phyloP scores from a whole-genome alignment of 768 basidiomycete species.

The Mycena filopes region DNA sequence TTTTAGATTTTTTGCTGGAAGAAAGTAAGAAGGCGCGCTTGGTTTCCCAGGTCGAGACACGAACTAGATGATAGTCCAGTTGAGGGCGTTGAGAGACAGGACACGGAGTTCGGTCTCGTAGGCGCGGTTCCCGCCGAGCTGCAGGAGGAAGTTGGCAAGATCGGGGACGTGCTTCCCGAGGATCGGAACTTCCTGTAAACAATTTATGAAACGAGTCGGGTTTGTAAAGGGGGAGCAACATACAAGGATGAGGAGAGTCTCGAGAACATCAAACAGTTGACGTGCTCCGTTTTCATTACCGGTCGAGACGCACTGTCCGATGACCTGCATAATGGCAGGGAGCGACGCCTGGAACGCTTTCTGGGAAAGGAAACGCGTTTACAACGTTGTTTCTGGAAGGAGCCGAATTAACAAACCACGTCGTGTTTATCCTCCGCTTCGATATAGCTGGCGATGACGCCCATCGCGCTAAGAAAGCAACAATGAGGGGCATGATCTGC shows the following conservation, averaged over 20 bases:
- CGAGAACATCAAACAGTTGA: slow-evolving; percentile 94
- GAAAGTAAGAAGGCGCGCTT: background rate
- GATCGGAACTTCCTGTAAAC: slow-evolving; percentile 87
- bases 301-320: slow-evolving; percentile 83
- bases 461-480: slow-evolving; percentile 69
- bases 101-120: slow-evolving; percentile 86
- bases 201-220: slow-evolving; percentile 22
- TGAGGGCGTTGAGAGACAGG: slow-evolving; percentile 91
- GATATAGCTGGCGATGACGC: slow-evolving; percentile 93
- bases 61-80: slow-evolving; percentile 99
- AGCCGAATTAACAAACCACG: slow-evolving; percentile 66
- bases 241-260: slow-evolving; percentile 93
- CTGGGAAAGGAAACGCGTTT: slow-evolving; percentile 48
- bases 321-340: slow-evolving; percentile 88
- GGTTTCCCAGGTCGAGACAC: slow-evolving; percentile 39
- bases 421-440: slow-evolving; percentile 88
- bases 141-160: slow-evolving; percentile 88
- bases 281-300: slow-evolving; percentile 86
- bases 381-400: background rate
- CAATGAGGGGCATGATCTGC: slow-evolving; percentile 18
- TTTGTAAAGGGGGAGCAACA: slow-evolving; percentile 37
- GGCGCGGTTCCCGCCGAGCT: slow-evolving; percentile 79
- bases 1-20: slow-evolving; percentile 92
- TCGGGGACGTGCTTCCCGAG: slow-evolving; percentile 89
- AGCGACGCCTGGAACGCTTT: slow-evolving; percentile 89